Evolutionary conservation across 257 asterid species (phyloP).

Genomic region (Scutellaria baicalensis): DNA sequence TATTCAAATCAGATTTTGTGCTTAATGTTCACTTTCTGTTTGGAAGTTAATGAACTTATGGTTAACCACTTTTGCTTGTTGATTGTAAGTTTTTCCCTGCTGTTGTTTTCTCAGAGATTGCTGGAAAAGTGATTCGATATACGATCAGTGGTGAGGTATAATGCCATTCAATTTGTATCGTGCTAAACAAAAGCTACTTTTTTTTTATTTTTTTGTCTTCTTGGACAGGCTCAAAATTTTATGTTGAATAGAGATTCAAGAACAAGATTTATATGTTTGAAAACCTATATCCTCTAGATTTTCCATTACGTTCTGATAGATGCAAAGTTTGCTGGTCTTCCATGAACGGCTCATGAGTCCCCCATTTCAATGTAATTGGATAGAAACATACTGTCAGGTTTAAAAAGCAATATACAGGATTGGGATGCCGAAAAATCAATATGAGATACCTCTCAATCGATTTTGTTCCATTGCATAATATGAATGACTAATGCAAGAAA

Average conservation of each 20-base stretch:
- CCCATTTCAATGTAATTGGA: background rate
- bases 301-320: background rate
- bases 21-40: background rate
- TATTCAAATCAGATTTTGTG: background rate
- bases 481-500: background rate
- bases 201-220: no score
- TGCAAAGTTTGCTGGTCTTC: background rate
- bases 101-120: slow-evolving; percentile 40
- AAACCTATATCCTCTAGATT: background rate
- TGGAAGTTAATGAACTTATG: background rate
- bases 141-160: slow-evolving; percentile 71
- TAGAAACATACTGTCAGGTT: background rate
- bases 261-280: no score
- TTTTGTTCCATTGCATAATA: background rate
- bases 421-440: background rate
- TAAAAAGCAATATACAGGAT: background rate
- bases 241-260: background rate
- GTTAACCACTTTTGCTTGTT: background rate
- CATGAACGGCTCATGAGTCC: background rate
- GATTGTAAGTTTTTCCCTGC: slow-evolving; percentile 4
- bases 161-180: background rate
- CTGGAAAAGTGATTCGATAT: slow-evolving; percentile 44
- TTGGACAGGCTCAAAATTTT: background rate
- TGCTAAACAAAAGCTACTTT: background rate
- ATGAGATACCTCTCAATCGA: background rate